Conservation (phyloP, 1,284 basidiomycete genomes). For the Leucoagaricus sp. region DNA sequence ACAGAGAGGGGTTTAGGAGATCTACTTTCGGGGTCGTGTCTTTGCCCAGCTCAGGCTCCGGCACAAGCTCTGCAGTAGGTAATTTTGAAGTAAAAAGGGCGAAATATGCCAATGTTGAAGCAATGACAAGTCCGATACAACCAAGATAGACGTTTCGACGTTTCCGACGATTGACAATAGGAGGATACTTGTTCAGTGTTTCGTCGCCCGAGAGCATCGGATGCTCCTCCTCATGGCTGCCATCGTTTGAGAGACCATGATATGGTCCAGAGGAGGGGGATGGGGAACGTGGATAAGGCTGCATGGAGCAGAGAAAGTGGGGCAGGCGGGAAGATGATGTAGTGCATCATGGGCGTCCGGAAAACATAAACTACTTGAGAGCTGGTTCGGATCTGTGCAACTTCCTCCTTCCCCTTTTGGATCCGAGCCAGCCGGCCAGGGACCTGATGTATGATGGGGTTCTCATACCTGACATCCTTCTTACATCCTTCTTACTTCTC, state of each 20-base stretch:
- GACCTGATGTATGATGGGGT: neutral
- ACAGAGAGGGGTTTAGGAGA: slow-evolving; percentile 26
- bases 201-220: slow-evolving; percentile 12
- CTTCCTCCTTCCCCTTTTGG: slow-evolving; percentile 11
- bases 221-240: slow-evolving; percentile 6
- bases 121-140: slow-evolving; percentile 1
- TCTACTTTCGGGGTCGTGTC: slow-evolving; percentile 1
- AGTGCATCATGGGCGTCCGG: too few relatives aligned
- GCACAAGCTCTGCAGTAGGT: neutral
- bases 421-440: slow-evolving; percentile 6
- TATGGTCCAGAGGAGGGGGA: neutral
- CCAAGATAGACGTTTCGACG: slow-evolving; percentile 16
- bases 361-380: slow-evolving; percentile 1
- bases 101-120: slow-evolving; percentile 3
- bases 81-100: neutral
- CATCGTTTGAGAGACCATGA: neutral
- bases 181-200: neutral
- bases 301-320: slow-evolving; percentile 8
- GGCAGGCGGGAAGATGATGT: neutral
- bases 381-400: slow-evolving; percentile 2
- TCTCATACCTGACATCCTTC: neutral
- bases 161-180: slow-evolving; percentile 13
- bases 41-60: neutral
- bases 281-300: neutral
- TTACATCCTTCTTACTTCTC: neutral